These are phyloP conservation scores for Cutaneotrichosporon dermatis DNA, from an alignment of 1,284 basidiomycete species.

Conservation along the genomic window DNA sequence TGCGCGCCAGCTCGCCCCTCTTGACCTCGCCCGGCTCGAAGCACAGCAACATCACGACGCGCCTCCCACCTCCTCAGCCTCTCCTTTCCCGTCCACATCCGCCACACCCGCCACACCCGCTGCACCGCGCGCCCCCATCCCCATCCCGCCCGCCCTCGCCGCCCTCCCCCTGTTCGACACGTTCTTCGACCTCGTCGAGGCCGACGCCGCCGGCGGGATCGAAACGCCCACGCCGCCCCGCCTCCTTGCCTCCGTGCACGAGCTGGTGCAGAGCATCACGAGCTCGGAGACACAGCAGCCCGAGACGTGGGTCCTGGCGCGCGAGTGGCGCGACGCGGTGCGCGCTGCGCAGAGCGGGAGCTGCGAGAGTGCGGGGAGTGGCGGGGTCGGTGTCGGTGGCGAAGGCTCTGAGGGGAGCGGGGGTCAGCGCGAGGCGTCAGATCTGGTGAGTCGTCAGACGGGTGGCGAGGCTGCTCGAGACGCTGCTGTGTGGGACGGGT, in stretches of 20 bases:
- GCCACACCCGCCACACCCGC: background rate
- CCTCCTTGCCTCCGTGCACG: background rate
- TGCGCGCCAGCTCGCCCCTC: too few species aligned
- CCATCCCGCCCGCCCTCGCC: background rate
- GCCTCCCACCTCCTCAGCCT: too few species aligned
- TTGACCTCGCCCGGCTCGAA: too few species aligned
- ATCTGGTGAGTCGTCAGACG: too few species aligned
- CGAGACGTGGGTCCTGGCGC: background rate
- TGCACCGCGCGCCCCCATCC: background rate
- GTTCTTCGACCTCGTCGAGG: constrained; percentile 4
- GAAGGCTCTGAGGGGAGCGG: too few species aligned
- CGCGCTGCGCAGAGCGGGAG: background rate
- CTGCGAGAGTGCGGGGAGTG: too few species aligned
- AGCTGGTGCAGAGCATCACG: constrained; percentile 2
- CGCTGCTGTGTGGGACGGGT: too few species aligned
- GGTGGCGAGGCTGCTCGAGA: too few species aligned
- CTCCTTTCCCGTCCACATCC: too few species aligned
- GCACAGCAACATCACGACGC: too few species aligned
- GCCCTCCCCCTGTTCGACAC: constrained; percentile 4
- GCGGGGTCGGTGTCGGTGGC: too few species aligned
- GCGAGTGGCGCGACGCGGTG: constrained; percentile 2
- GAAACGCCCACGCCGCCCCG: background rate
- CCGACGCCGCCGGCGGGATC: constrained; percentile 1
- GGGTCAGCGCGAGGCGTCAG: too few species aligned
- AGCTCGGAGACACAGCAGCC: background rate